Percentiles rank a stretch among this genome's conserved stretches.
Conservation (phyloP, 2,329 filamentous ascomycete species). For the Penicillium sp. region DNA sequence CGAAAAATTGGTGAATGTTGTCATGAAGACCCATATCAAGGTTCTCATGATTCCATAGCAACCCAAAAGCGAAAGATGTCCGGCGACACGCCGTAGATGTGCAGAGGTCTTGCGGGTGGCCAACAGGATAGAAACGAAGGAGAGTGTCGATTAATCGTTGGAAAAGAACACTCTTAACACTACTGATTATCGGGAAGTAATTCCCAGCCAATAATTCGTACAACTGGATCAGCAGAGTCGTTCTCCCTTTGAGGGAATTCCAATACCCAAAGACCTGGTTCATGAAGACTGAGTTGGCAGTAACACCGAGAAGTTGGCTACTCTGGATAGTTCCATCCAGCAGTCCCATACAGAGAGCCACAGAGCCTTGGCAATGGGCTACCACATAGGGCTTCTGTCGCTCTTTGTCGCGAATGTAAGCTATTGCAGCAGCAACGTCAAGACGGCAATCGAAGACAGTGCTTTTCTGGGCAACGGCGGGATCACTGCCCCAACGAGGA, state of each 20-base stretch:
- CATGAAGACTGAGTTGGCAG: constrained; percentile 26
- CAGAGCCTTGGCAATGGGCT: constrained; percentile 21
- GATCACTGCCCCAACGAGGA: constrained; percentile 6
- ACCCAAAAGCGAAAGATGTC: constrained; percentile 35
- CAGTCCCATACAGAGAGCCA: constrained; percentile 20
- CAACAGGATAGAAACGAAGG: constrained; percentile 39
- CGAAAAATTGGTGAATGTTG: constrained; percentile 28
- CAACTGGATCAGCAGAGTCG: constrained; percentile 3
- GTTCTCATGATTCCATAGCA: constrained; percentile 39
- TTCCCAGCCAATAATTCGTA: constrained; percentile 14
- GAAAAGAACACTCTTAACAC: background rate
- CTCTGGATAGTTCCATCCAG: constrained; percentile 22
- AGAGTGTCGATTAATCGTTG: constrained; percentile 22
- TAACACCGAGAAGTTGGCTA: constrained; percentile 18
- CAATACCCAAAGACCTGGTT: constrained; percentile 18
- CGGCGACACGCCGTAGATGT: constrained; percentile 35
- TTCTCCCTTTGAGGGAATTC: constrained; percentile 16
- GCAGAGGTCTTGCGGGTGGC: constrained; percentile 31
- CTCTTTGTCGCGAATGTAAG: constrained; percentile 11
- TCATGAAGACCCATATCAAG: constrained; percentile 35
- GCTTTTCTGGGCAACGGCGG: background rate
- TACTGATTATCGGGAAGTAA: constrained; percentile 16
- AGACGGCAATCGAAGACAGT: constrained; percentile 12
- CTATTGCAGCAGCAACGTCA: constrained; percentile 18
- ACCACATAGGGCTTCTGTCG: constrained; percentile 18